Evolutionary conservation across 73 alveolate species (phyloP).

Genomic region (Tetrahymena thermophila): DNA sequence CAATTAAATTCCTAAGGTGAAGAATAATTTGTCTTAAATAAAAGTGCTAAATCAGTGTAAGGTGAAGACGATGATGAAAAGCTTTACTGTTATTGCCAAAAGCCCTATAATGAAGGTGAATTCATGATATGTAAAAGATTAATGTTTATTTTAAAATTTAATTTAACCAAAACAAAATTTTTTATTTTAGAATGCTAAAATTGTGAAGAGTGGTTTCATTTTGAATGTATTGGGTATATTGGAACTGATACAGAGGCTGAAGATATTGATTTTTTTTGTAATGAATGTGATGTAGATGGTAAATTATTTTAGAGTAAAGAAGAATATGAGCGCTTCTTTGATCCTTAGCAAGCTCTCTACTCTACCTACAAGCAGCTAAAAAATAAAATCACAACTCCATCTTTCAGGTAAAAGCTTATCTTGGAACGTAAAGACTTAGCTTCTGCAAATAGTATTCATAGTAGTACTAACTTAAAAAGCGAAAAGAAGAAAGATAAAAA

Average conservation of each 20-base stretch:
- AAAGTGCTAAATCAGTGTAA: not conserved
- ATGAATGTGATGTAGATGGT: not conserved
- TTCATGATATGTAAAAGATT: not conserved
- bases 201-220: slow-evolving; percentile 1
- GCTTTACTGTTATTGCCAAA: not conserved
- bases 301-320: not conserved
- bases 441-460: not conserved
- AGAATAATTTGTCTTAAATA: not conserved
- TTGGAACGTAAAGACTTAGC: not conserved
- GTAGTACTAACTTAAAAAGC: not conserved
- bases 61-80: not conserved
- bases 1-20: not conserved
- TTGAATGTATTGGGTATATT: not conserved
- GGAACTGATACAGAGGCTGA: not conserved
- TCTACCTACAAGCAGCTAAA: not conserved
- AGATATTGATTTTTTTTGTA: not conserved
- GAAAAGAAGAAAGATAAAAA: not conserved
- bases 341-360: not conserved
- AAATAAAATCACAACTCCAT: not conserved
- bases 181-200: not conserved
- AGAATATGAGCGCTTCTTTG: not conserved
- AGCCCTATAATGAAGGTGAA: not conserved
- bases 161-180: too few species aligned
- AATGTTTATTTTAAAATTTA: too few species aligned
- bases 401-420: not conserved